A percentile compares a stretch with the other conserved stretches of the same genome.
phyloP scores from a whole-genome alignment of 2,329 filamentous ascomycete genomes.

The Sclerotinia glacialis region DNA sequence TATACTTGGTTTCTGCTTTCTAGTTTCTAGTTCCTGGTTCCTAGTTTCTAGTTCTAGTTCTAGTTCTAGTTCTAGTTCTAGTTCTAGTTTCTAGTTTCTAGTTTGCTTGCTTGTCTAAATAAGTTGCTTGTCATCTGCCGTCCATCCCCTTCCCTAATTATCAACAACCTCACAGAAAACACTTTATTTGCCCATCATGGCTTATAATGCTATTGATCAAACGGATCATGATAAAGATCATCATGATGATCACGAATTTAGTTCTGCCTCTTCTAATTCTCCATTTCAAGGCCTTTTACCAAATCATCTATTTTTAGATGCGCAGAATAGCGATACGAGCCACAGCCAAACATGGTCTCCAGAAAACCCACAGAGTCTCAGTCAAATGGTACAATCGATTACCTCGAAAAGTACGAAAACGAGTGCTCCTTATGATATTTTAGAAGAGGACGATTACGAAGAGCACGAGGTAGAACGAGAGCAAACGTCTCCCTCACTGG shows the following conservation, averaged over 20 bases:
- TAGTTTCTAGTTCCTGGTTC: not conserved
- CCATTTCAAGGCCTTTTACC: conserved; percentile 21
- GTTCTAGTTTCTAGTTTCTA: not conserved
- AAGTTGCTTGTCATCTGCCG: conserved; percentile 4
- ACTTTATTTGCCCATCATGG: conserved; percentile 23
- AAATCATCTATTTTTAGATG: conserved; percentile 32
- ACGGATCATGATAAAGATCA: conserved; percentile 18
- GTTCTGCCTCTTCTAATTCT: conserved; percentile 11
- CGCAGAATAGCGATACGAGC: conserved; percentile 25
- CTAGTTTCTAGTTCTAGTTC: not conserved
- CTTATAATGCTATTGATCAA: conserved; percentile 25
- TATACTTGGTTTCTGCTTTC: too few species aligned
- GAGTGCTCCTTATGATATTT: conserved; percentile 27
- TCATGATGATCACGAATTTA: conserved; percentile 10
- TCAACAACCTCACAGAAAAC: conserved; percentile 16
- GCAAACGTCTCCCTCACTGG: conserved; percentile 7
- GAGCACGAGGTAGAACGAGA: conserved; percentile 20
- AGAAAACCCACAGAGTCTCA: conserved; percentile 14
- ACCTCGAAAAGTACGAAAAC: conserved; percentile 24
- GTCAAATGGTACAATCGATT: conserved; percentile 25
- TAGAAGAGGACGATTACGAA: conserved; percentile 30
- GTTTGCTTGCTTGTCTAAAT: not conserved
- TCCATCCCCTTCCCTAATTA: not conserved
- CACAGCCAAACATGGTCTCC: conserved; percentile 22
- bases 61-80: too few species aligned